Conservation (phyloP, 805 yeast species). For the Suhomyces sp. region DNA sequence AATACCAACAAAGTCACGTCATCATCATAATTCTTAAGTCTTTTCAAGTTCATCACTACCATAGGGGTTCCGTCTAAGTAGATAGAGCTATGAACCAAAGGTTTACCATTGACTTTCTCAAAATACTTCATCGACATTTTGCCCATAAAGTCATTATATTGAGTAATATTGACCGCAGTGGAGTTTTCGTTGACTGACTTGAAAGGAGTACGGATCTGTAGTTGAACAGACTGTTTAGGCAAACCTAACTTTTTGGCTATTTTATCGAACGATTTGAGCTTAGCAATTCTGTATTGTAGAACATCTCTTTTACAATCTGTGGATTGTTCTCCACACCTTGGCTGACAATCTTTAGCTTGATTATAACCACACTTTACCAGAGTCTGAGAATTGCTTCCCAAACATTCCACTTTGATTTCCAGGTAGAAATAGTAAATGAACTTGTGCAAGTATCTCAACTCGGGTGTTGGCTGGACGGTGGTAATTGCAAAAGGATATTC, state of each 20-base stretch:
- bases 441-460: conserved; percentile 39
- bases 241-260: conserved; percentile 52
- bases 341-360: background rate
- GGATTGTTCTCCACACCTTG: background rate
- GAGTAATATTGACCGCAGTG: conserved; percentile 37
- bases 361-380: background rate
- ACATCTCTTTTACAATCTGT: conserved; percentile 3
- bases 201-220: conserved; percentile 54
- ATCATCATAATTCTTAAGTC: conserved; percentile 31
- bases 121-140: conserved; percentile 57
- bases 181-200: conserved; percentile 39
- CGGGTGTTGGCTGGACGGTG: conserved; percentile 28
- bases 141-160: conserved; percentile 70
- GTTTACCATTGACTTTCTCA: conserved; percentile 39
- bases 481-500: conserved; percentile 9
- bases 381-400: background rate
- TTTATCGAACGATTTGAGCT: conserved; percentile 43
- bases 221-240: conserved; percentile 54
- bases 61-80: conserved; percentile 73
- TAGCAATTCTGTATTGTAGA: conserved; percentile 20
- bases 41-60: conserved; percentile 48
- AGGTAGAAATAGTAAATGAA: conserved; percentile 34
- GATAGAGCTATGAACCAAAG: conserved; percentile 59
- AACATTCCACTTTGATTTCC: conserved; percentile 21
- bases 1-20: conserved; percentile 53